These are phyloP conservation scores for Penicillium bialowiezense DNA, from an alignment of 495 filamentous ascomycete species.

Conservation along the genomic window DNA sequence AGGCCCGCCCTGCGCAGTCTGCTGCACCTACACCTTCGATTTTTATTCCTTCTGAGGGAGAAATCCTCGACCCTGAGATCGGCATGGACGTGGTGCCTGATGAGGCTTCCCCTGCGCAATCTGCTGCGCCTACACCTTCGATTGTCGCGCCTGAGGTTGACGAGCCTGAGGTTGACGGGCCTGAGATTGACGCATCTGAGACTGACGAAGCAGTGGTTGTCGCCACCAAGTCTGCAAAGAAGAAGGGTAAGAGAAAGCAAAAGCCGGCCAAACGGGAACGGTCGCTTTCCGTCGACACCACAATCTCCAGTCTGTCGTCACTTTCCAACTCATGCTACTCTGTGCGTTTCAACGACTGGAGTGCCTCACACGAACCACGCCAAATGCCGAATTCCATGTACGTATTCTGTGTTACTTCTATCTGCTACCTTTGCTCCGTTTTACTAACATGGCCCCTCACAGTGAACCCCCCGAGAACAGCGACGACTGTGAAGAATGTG, in stretches of 20 bases:
- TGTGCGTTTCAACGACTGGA: conserved; percentile 8
- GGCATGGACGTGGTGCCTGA: too few relatives aligned
- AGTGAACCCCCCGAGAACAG: conserved; percentile 63
- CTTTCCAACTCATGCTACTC: conserved; percentile 19
- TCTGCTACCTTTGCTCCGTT: background rate
- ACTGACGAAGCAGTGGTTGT: too few relatives aligned
- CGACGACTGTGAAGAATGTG: conserved; percentile 82
- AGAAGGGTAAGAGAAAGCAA: background rate
- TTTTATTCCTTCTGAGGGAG: too few relatives aligned
- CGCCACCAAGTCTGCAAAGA: too few relatives aligned
- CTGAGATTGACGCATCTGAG: too few relatives aligned
- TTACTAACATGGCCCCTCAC: conserved; percentile 17
- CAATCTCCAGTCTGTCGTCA: conserved; percentile 10
- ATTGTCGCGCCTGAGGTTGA: too few relatives aligned
- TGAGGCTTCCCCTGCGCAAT: too few relatives aligned
- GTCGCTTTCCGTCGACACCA: conserved; percentile 18
- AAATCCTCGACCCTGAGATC: too few relatives aligned
- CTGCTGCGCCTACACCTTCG: too few relatives aligned
- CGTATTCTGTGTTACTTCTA: conserved; percentile 2
- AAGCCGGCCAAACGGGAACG: conserved; percentile 3
- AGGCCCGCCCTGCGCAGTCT: too few relatives aligned
- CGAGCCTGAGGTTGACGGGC: too few relatives aligned
- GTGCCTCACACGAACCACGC: conserved; percentile 8
- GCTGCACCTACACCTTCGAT: too few relatives aligned
- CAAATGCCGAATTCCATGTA: conserved; percentile 22